Conservation (phyloP, 257 asterid species). For the Penstemon eatonii region DNA sequence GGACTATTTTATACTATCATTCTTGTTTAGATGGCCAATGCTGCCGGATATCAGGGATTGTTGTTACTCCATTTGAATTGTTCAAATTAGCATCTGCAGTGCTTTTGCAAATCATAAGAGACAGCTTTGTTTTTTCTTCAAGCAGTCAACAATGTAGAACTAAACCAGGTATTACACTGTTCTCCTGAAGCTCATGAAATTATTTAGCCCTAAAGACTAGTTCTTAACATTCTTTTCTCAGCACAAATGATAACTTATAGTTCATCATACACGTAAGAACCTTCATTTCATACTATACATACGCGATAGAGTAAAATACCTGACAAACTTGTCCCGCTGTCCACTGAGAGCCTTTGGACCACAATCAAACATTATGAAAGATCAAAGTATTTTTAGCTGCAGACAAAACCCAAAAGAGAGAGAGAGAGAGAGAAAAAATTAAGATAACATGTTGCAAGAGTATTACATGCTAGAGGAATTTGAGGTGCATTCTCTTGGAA, state of each 20-base stretch:
- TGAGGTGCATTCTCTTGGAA: background rate
- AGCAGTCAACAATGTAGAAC: too few species aligned
- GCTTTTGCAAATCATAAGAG: too few species aligned
- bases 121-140: too few species aligned
- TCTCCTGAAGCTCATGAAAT: too few species aligned
- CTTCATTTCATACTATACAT: background rate
- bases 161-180: too few species aligned
- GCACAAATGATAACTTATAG: conserved; percentile 9
- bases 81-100: too few species aligned
- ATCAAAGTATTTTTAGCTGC: conserved; percentile 48
- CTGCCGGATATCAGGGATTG: too few species aligned
- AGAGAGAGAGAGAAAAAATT: background rate
- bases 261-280: background rate
- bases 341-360: conserved; percentile 71
- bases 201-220: too few species aligned
- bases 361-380: conserved; percentile 70
- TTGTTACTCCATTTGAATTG: too few species aligned
- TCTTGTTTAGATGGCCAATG: too few species aligned
- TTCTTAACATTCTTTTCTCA: background rate
- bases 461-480: conserved; percentile 12
- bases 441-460: conserved; percentile 19
- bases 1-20: background rate
- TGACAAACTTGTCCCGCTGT: conserved; percentile 83
- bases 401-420: conserved; percentile 16
- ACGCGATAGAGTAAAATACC: conserved; percentile 46